These are phyloP conservation scores for Pseudogymnoascus sp. DNA, from an alignment of 2,329 filamentous ascomycete species.

Conservation along the genomic window DNA sequence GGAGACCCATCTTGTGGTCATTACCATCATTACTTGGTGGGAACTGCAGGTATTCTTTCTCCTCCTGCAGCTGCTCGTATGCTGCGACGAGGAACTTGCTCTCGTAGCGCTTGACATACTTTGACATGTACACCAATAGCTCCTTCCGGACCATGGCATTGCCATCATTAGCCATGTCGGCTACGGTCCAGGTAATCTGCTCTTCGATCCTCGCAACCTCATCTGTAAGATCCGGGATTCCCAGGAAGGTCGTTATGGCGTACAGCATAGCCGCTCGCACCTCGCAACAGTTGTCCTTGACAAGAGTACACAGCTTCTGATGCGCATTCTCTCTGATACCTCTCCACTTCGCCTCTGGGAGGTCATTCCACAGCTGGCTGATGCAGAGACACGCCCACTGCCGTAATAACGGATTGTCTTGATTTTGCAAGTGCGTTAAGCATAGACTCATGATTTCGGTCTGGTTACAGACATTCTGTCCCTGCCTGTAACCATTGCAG, in stretches of 20 bases:
- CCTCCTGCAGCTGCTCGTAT: slow-evolving; percentile 82
- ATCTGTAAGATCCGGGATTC: slow-evolving; percentile 85
- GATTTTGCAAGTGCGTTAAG: slow-evolving; percentile 72
- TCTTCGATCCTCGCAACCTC: slow-evolving; percentile 89
- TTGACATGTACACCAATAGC: slow-evolving; percentile 85
- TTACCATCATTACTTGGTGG: slow-evolving; percentile 49
- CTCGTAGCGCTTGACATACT: slow-evolving; percentile 83
- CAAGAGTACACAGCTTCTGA: slow-evolving; percentile 69
- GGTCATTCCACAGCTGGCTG: slow-evolving; percentile 87
- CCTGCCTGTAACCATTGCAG: slow-evolving; percentile 88
- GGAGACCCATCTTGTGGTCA: slow-evolving; percentile 55
- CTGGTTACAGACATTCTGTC: slow-evolving; percentile 84
- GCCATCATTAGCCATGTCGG: slow-evolving; percentile 89
- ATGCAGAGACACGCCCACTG: slow-evolving; percentile 96
- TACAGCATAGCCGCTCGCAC: slow-evolving; percentile 90
- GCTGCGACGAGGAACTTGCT: slow-evolving; percentile 87
- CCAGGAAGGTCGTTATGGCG: slow-evolving; percentile 87
- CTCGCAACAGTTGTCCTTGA: slow-evolving; percentile 81
- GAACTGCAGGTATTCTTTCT: slow-evolving; percentile 60
- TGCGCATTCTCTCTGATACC: slow-evolving; percentile 87
- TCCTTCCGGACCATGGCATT: slow-evolving; percentile 93
- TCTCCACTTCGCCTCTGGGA: slow-evolving; percentile 89
- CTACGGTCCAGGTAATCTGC: slow-evolving; percentile 76
- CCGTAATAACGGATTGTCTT: slow-evolving; percentile 78
- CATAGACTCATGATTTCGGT: slow-evolving; percentile 87